Base-by-base conservation (phyloP, 1,284 basidiomycete species). In the Puccinia hordei region DNA sequence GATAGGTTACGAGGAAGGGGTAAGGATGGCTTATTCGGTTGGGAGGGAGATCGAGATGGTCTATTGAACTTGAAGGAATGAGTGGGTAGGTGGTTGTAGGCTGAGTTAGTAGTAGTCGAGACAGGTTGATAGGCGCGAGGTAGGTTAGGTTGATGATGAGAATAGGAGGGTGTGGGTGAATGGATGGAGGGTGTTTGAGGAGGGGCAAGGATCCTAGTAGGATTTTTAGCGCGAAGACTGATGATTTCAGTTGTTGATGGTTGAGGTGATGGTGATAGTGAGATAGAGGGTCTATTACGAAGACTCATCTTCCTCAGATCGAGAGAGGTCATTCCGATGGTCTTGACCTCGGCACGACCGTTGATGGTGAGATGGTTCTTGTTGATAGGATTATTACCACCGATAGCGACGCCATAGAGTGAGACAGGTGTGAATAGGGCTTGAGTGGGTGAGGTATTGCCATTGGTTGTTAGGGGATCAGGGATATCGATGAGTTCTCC, bases 331-430 rank as follows among this genome's bases (percentile, higher is more conserved):
- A 73, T 15, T 8, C 71, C 71, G 30, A 12, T 35, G 41, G 35
- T 41, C 53, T 73, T 51, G 33, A 73, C 71, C 53, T 73, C 51
- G 13, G 71, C 71, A 3, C 71, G 51, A 35, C 71, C 71, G 53
- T 59, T 55, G 53, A 57, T 38, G n/a, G 53, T 22, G 0, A 30
- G 53, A 27, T 55, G 57, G 27, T 51, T 38, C 27, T 44, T n/a
- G n/a, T n/a, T 73, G 30, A 17, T n/a, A 1, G 71, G 71, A 27
- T 55, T 57, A n/a, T 53, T 57, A 22, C 71, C 71, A 8, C 71
- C 71, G 53, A 73, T 73, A 22, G 71, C 71, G 0, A 73, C 71
- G 51, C 71, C 71, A 27, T 73, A 73, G 33, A 73, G 53, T 13
- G 71, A 73, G 71, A 57, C 71, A 2, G 71, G 71, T n/a, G 71